These are phyloP conservation scores for Cyclaneusma minus DNA, from an alignment of 2,329 filamentous ascomycete species.

Conservation along the genomic window DNA sequence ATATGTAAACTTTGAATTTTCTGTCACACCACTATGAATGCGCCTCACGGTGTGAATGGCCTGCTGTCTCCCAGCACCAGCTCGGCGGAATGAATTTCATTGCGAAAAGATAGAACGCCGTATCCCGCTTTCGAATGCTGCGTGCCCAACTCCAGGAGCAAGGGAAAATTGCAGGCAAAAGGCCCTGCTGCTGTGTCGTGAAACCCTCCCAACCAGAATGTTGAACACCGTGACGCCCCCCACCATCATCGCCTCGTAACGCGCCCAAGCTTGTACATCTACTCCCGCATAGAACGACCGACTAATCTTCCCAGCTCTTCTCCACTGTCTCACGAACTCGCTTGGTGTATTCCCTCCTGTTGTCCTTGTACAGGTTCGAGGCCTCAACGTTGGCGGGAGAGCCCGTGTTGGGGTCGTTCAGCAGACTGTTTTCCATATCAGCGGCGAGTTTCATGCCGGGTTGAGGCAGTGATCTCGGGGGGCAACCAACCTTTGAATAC, in stretches of 20 bases:
- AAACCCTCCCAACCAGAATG: background rate
- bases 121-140: too few relatives aligned
- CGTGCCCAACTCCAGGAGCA: too few relatives aligned
- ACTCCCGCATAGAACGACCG: background rate
- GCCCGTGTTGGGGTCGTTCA: slow-evolving; percentile 98
- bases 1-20: too few relatives aligned
- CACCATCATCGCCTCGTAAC: slow-evolving; percentile 7
- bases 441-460: background rate
- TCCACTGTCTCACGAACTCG: slow-evolving; percentile 91
- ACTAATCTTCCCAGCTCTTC: slow-evolving; percentile 94
- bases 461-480: too few relatives aligned
- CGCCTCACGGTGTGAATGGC: too few relatives aligned
- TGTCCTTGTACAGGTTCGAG: slow-evolving; percentile 96
- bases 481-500: slow-evolving; percentile 81
- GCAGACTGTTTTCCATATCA: slow-evolving; percentile 39
- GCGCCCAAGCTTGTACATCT: slow-evolving; percentile 3
- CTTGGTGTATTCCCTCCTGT: slow-evolving; percentile 91
- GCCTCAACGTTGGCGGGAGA: slow-evolving; percentile 96
- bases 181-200: too few relatives aligned
- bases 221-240: slow-evolving; percentile 6
- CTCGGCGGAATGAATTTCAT: too few relatives aligned
- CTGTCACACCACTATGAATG: too few relatives aligned
- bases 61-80: too few relatives aligned
- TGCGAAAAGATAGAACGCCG: too few relatives aligned
- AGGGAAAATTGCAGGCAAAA: too few relatives aligned